Evolutionary conservation across 2,329 filamentous ascomycete species (phyloP).

Genomic region (Graphium sp.): DNA sequence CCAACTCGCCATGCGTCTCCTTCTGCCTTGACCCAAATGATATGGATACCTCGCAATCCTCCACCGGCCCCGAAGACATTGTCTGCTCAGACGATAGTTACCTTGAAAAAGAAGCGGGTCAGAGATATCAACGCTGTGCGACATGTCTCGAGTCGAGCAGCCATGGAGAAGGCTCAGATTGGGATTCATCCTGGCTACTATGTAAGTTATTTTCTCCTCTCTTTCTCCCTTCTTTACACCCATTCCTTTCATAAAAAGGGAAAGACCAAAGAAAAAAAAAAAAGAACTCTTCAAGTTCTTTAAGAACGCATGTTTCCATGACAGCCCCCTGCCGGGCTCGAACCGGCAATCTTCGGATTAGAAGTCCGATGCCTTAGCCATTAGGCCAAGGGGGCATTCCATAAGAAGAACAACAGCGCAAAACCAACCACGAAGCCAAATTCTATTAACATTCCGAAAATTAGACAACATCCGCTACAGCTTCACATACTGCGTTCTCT

Average conservation of each 20-base stretch:
- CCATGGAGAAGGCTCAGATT: slow-evolving; percentile 27
- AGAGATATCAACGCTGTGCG: slow-evolving; percentile 31
- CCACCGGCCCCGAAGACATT: slow-evolving; percentile 25
- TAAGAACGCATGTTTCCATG: no score
- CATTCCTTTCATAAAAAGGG: no score
- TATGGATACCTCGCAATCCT: slow-evolving; percentile 22
- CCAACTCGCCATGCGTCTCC: slow-evolving; percentile 35
- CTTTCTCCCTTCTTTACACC: no score
- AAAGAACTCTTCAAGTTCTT: no score
- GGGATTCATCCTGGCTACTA: slow-evolving; percentile 37
- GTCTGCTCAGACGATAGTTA: slow-evolving; percentile 28
- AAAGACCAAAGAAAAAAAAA: no score
- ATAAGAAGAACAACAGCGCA: no score
- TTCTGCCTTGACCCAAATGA: slow-evolving; percentile 28
- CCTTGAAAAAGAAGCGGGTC: slow-evolving; percentile 17
- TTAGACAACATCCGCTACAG: slow-evolving; percentile 38
- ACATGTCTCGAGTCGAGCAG: slow-evolving; percentile 34
- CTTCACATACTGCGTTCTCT: slow-evolving; percentile 33
- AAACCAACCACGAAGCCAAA: no score
- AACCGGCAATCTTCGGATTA: slow-evolving; percentile 5
- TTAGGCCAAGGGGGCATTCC: slow-evolving; percentile 6
- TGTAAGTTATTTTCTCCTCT: slow-evolving; percentile 20
- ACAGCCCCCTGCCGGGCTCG: slow-evolving; percentile 4
- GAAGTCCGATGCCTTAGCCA: slow-evolving; percentile 5
- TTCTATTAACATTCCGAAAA: no score